These are phyloP conservation scores for Ilex aquifolium DNA, from an alignment of 257 asterid genomes.

Conservation along the genomic window DNA sequence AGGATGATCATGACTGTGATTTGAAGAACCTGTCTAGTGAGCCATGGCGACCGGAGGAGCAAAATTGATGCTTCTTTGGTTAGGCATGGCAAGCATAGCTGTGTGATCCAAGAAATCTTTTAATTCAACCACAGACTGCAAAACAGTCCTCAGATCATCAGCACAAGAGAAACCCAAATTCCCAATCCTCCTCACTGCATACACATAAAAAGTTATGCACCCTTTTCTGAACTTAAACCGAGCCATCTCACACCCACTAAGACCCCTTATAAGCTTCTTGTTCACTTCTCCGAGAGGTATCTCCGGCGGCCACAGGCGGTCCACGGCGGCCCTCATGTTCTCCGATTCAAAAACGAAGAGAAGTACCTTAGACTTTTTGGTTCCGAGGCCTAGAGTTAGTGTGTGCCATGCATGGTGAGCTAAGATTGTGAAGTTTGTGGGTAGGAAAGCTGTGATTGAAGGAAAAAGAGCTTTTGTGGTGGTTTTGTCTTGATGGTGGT, in stretches of 20 bases:
- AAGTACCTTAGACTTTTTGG: constrained; percentile 78
- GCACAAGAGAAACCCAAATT: constrained; percentile 51
- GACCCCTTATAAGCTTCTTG: constrained; percentile 63
- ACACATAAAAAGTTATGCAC: constrained; percentile 79
- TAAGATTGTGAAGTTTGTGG: constrained; percentile 91
- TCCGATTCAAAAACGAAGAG: constrained; percentile 86
- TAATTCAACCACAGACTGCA: constrained; percentile 72
- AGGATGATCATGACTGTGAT: too few relatives aligned
- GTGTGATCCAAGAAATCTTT: constrained; percentile 97
- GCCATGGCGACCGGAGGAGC: constrained; percentile 57
- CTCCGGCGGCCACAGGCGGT: constrained; percentile 74
- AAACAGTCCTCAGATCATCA: constrained; percentile 61
- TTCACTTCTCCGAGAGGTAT: constrained; percentile 93
- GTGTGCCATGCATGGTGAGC: constrained; percentile 99
- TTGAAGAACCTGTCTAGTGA: constrained; percentile 8
- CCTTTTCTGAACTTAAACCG: constrained; percentile 91
- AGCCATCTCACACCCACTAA: constrained; percentile 72
- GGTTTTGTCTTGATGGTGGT: not conserved
- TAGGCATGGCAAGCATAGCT: constrained; percentile 94
- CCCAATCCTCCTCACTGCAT: constrained; percentile 73
- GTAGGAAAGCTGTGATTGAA: constrained; percentile 71
- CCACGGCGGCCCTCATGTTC: constrained; percentile 46
- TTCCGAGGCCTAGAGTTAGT: constrained; percentile 82
- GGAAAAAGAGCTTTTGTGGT: constrained; percentile 26
- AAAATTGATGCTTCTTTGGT: constrained; percentile 66